Evolutionary conservation across 2,329 filamentous ascomycete genomes (phyloP).

Genomic region (Fusarium odoratissimum): DNA sequence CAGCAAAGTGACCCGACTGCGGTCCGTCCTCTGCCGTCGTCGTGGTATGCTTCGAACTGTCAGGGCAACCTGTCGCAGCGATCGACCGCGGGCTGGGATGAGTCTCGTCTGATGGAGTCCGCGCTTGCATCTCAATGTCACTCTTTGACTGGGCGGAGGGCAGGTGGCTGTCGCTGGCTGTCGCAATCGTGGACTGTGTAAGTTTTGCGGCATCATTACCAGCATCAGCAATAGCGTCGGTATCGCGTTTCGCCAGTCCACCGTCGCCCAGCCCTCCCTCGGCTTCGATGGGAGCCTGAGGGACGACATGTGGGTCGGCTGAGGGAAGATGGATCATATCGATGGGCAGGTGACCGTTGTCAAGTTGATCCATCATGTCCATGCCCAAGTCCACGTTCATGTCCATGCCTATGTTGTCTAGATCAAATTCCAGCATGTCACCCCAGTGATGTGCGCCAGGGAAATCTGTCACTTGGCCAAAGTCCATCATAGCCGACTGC

Average conservation of each 20-base stretch:
- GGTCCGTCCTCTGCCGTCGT: background rate
- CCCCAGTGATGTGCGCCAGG: background rate
- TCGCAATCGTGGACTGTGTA: background rate
- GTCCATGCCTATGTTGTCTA: background rate
- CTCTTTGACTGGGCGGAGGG: background rate
- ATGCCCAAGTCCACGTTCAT: background rate
- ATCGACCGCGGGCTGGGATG: background rate
- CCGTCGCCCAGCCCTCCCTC: background rate
- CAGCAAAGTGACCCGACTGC: background rate
- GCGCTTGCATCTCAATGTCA: background rate
- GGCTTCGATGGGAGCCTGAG: background rate
- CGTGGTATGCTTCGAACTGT: background rate
- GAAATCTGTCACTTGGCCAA: background rate
- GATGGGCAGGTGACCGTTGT: background rate
- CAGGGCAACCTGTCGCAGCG: background rate
- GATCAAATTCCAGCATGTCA: background rate
- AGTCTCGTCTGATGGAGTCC: background rate
- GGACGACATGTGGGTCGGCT: background rate
- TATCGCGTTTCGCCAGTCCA: background rate
- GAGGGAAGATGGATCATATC: background rate
- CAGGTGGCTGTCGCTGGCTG: background rate
- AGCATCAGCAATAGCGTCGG: background rate
- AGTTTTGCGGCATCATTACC: background rate
- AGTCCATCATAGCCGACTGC: background rate
- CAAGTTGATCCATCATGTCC: background rate